Percentiles rank a stretch among this genome's conserved stretches.
phyloP scores from a whole-genome alignment of 371 early-diverging fungal genomes.

The Syncephalastrum contaminatum region DNA sequence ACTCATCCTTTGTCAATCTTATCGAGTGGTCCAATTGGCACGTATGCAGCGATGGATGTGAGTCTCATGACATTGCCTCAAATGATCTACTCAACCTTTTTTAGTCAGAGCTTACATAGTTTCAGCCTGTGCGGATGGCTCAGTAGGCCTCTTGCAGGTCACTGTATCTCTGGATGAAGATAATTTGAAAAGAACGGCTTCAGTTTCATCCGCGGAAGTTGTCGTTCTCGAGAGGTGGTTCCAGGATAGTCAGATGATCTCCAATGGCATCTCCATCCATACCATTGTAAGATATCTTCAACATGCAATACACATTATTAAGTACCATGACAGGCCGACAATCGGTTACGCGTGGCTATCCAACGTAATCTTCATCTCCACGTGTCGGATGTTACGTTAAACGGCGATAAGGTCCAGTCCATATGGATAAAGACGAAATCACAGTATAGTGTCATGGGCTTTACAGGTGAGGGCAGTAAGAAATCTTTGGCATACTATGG shows the following conservation, averaged over 20 bases:
- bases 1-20: slow-evolving; percentile 8
- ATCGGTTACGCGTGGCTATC: too few relatives aligned
- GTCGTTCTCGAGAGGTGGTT: not conserved
- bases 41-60: slow-evolving; percentile 7
- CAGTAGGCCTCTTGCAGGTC: slow-evolving; percentile 3
- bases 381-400: too few relatives aligned
- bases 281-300: too few relatives aligned
- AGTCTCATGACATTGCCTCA: not conserved
- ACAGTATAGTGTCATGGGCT: not conserved
- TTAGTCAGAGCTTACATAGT: slow-evolving; percentile 8
- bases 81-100: not conserved
- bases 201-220: slow-evolving; percentile 1
- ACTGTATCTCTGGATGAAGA: not conserved
- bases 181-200: not conserved
- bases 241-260: too few relatives aligned
- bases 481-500: not conserved
- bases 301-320: too few relatives aligned
- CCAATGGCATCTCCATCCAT: too few relatives aligned
- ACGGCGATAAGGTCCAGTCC: not conserved
- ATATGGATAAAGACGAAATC: slow-evolving; percentile 1
- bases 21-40: slow-evolving; percentile 16
- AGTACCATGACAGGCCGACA: too few relatives aligned
- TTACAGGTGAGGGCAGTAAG: slow-evolving; percentile 4
- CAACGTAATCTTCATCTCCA: too few relatives aligned
- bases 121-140: slow-evolving; percentile 7